Evolutionary conservation across 805 yeast species (phyloP).

Genomic region (Naumovozyma castellii): DNA sequence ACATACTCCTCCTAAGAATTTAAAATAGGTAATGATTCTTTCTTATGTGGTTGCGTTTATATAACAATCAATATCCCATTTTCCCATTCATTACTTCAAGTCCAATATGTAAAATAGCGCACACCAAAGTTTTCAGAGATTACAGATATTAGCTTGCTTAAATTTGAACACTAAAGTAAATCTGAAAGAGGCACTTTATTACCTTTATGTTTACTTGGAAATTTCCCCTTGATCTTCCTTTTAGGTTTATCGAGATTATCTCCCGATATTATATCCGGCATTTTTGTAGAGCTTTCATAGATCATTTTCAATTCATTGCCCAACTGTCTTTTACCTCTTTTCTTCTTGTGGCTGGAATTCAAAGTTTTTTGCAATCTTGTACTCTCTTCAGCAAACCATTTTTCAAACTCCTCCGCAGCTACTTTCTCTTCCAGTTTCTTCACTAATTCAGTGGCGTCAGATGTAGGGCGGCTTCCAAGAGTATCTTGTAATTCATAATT

Average conservation of each 20-base stretch:
- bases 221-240: slow-evolving; percentile 14
- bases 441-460: not conserved
- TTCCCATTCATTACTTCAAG: too few species aligned
- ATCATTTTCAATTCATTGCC: slow-evolving; percentile 9
- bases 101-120: too few species aligned
- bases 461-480: too few species aligned
- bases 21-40: too few species aligned
- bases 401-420: slow-evolving; percentile 74
- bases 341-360: slow-evolving; percentile 2
- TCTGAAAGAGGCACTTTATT: not conserved
- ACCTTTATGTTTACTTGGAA: slow-evolving; percentile 8
- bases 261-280: slow-evolving; percentile 11
- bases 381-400: slow-evolving; percentile 82
- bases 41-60: too few species aligned
- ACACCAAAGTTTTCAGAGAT: too few species aligned
- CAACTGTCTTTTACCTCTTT: slow-evolving; percentile 3
- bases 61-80: too few species aligned
- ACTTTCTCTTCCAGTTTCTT: slow-evolving; percentile 52
- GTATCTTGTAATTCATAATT: too few species aligned
- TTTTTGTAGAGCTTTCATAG: slow-evolving; percentile 12
- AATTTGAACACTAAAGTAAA: not conserved
- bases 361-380: slow-evolving; percentile 45
- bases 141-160: too few species aligned
- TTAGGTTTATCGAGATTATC: slow-evolving; percentile 4
- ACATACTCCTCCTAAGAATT: too few species aligned